Evolutionary conservation across 2,329 filamentous ascomycete genomes (phyloP).

Genomic region (Colletotrichum sp.): DNA sequence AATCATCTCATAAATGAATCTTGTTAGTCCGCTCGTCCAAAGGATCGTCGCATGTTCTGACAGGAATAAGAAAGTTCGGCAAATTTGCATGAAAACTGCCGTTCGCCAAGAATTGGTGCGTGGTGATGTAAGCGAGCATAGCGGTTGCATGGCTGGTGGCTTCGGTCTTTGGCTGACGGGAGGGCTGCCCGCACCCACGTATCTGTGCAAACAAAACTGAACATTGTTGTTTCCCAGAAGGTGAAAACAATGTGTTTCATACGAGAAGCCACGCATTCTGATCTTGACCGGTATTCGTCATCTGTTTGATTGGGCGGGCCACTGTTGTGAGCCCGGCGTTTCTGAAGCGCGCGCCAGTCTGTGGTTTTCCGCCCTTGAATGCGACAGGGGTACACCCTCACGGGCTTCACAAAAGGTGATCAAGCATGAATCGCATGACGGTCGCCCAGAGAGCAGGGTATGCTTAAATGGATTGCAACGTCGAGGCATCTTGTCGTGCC

Average conservation of each 20-base stretch:
- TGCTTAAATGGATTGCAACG: neutral
- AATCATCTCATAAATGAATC: neutral
- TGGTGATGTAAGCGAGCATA: neutral
- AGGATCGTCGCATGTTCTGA: neutral
- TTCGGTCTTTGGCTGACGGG: neutral
- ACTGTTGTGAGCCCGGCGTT: neutral
- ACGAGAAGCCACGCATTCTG: neutral
- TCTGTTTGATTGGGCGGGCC: neutral
- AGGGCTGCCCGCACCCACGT: neutral
- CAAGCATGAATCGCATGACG: neutral
- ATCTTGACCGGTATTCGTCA: neutral
- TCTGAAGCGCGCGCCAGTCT: slow-evolving; percentile 16
- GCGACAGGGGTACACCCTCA: neutral
- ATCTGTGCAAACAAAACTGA: neutral
- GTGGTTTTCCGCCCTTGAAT: neutral
- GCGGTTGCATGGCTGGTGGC: neutral
- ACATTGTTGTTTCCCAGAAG: neutral
- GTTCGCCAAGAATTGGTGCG: neutral
- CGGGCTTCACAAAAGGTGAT: neutral
- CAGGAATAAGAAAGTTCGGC: slow-evolving; percentile 8
- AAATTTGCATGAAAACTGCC: neutral
- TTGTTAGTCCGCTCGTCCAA: neutral
- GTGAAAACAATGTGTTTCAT: slow-evolving; percentile 10
- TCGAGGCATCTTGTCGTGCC: neutral
- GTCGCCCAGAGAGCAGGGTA: neutral